Percentiles rank a stretch among this genome's conserved stretches.
phyloP scores from a whole-genome alignment of 1,284 basidiomycete species.

The Austroboletus niveus region DNA sequence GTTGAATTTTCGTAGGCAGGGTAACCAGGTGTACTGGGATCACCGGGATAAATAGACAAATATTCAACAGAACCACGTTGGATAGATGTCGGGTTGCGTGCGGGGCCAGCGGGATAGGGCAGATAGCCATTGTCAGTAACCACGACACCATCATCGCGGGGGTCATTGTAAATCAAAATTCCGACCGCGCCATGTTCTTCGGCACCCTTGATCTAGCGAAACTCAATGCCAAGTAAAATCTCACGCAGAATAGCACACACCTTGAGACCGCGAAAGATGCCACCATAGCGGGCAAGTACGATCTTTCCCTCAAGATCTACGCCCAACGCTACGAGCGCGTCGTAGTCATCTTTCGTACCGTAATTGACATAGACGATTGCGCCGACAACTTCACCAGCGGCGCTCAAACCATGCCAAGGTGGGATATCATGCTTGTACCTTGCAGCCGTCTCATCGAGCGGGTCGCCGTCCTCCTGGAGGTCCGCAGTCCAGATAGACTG shows the following conservation, averaged over 20 bases:
- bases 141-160: slow-evolving; percentile 83
- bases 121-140: slow-evolving; percentile 76
- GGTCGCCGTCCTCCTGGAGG: slow-evolving; percentile 67
- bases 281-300: slow-evolving; percentile 83
- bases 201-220: slow-evolving; percentile 68
- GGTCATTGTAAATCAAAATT: slow-evolving; percentile 84
- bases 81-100: slow-evolving; percentile 79
- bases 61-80: slow-evolving; percentile 90
- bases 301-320: slow-evolving; percentile 79
- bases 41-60: slow-evolving; percentile 78
- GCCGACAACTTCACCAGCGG: slow-evolving; percentile 63
- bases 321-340: slow-evolving; percentile 57
- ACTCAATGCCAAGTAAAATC: background rate
- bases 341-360: slow-evolving; percentile 78
- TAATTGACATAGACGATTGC: slow-evolving; percentile 82
- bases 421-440: slow-evolving; percentile 58
- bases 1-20: slow-evolving; percentile 87
- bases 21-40: slow-evolving; percentile 83
- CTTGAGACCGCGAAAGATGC: slow-evolving; percentile 81
- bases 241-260: slow-evolving; percentile 33
- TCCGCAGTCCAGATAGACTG: slow-evolving; percentile 67
- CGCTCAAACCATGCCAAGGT: slow-evolving; percentile 70
- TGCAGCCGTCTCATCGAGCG: slow-evolving; percentile 59
- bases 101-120: slow-evolving; percentile 84
- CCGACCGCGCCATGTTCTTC: slow-evolving; percentile 80